Evolutionary conservation across 164 flowering plant species (phyloP).

Genomic region (Macadamia integrifolia): DNA sequence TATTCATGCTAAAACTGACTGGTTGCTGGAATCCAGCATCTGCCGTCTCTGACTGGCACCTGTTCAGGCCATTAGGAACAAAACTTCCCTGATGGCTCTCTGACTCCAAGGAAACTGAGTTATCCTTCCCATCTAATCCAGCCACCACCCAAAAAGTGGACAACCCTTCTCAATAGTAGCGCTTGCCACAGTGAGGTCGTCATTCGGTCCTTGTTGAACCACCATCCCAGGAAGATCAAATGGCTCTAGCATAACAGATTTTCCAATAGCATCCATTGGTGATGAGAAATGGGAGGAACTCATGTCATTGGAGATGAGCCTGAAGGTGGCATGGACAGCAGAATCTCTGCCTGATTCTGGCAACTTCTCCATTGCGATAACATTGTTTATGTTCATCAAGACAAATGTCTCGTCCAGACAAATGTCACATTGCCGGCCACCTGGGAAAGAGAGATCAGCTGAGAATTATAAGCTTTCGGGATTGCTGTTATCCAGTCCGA

Average conservation of each 20-base stretch:
- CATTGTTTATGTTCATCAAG: constrained; percentile 30
- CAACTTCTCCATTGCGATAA: constrained; percentile 42
- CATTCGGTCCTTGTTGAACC: constrained; percentile 23
- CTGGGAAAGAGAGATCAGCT: constrained; percentile 55
- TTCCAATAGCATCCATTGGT: constrained; percentile 22
- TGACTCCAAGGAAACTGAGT: constrained; percentile 44
- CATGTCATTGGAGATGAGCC: constrained; percentile 38
- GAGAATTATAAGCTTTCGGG: constrained; percentile 46
- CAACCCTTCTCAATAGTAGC: neutral
- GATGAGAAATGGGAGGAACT: constrained; percentile 10
- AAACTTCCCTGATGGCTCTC: constrained; percentile 33
- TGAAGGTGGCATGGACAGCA: constrained; percentile 63
- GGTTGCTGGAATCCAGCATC: constrained; percentile 29
- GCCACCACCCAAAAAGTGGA: constrained; percentile 41
- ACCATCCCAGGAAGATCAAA: constrained; percentile 23
- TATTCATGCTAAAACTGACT: constrained; percentile 45
- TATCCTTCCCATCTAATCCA: constrained; percentile 50
- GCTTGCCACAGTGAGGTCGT: constrained; percentile 16
- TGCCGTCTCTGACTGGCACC: constrained; percentile 28
- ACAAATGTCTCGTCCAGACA: neutral
- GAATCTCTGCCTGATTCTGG: constrained; percentile 52
- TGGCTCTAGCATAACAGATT: constrained; percentile 30
- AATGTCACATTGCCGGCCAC: constrained; percentile 19
- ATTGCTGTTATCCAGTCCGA: constrained; percentile 65
- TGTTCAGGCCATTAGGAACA: constrained; percentile 22